A percentile compares a stretch with the other conserved stretches of the same genome.
phyloP scores from a whole-genome alignment of 768 basidiomycete species.

The Pisolithus sp. region DNA sequence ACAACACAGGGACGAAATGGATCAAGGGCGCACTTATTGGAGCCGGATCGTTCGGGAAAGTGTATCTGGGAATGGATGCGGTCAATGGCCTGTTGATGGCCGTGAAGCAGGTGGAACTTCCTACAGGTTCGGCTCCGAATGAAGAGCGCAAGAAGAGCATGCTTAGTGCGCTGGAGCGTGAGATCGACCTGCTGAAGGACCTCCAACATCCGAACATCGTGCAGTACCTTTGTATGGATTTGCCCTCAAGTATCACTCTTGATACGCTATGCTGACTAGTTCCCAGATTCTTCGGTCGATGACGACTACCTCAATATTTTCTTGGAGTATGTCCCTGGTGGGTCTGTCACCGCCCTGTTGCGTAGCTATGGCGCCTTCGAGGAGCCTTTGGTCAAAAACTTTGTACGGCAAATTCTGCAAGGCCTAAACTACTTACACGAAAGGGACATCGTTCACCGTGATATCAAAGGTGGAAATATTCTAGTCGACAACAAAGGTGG shows the following conservation, averaged over 20 bases:
- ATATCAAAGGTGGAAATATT: constrained; percentile 99
- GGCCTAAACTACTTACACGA: constrained; percentile 90
- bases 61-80: constrained; percentile 94
- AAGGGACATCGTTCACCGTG: constrained; percentile 91
- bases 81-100: constrained; percentile 89
- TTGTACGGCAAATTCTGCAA: constrained; percentile 84
- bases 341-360: constrained; percentile 84
- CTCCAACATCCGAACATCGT: constrained; percentile 95
- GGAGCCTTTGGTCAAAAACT: constrained; percentile 85
- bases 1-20: constrained; percentile 74
- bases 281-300: constrained; percentile 86
- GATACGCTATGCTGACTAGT: neutral
- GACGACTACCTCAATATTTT: constrained; percentile 92
- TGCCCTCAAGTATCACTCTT: neutral
- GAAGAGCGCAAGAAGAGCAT: constrained; percentile 92
- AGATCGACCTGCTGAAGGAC: constrained; percentile 90
- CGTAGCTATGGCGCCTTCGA: constrained; percentile 93
- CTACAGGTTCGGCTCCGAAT: constrained; percentile 75
- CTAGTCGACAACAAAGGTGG: constrained; percentile 97
- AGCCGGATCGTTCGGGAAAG: constrained; percentile 90
- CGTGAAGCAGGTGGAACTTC: constrained; percentile 94
- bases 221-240: constrained; percentile 84
- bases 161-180: constrained; percentile 85
- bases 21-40: constrained; percentile 95
- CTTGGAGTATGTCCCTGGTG: constrained; percentile 94